Base-by-base conservation (phyloP, 1,284 basidiomycete genomes). In the Blastosporella zonata region DNA sequence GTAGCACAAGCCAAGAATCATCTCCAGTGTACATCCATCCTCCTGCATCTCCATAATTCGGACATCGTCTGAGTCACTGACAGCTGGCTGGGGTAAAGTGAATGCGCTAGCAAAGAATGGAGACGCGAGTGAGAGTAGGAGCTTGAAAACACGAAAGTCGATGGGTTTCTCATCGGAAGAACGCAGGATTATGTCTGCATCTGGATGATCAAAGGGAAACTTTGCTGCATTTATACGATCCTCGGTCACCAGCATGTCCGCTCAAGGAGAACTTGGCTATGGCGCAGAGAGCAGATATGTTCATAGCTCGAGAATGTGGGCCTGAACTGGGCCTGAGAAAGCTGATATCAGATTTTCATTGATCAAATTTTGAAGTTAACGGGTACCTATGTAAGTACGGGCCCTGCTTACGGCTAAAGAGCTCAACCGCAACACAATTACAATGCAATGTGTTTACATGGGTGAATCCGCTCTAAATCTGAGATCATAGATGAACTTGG, bases 111-210 rank as follows among this genome's bases (percentile, higher is more conserved):
- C 62, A 51, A 79, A 77, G 50, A 74, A 67, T 0, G 74, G 68
- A 2, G 75, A 77, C 2, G 74, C 67, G 22, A 73, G 60, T 18
- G 70, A 66, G 13, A 78, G 63, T 25, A 73, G 65, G 21, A 70
- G 56, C 46, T 69, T 72, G 65, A 74, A 73, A n/a, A 71, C 65
- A n/a, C 59, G 64, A 54, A 78, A 75, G 51, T 74, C 69, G 35
- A 70, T 61, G 20, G 66, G 68, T 36, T 60, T 55, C 6, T 67
- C 63, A 57, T 78, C 76, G 12, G 73, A 72, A 2, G 75, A 76
- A 36, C 71, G 69, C 18, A 79, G 57, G 35, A 73, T 65, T 31
- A 77, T 55, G 52, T 78, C 76, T 54, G 64, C 64, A 39, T 63
- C 59, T 34, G 62, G 60, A 38, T 65, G 55, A 47, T 70, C 60